phyloP scores from a whole-genome alignment of 129 eudicot species.

The Saussurea involucrata region DNA sequence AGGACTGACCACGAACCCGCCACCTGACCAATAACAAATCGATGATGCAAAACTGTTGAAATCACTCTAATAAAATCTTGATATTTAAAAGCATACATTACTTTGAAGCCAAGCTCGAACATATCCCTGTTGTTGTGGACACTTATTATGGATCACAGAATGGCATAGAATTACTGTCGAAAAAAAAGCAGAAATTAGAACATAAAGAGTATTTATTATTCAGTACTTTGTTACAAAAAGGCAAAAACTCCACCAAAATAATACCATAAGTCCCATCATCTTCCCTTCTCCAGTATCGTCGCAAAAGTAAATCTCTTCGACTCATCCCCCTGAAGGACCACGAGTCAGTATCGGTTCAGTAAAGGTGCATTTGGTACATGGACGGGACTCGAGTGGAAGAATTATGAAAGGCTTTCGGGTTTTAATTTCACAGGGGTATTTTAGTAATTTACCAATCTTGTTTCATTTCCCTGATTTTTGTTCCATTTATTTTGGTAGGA shows the following conservation, averaged over 20 bases:
- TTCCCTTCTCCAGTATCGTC: constrained; percentile 94
- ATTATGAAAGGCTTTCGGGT: too few relatives aligned
- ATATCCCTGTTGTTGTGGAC: constrained; percentile 72
- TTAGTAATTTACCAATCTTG: too few relatives aligned
- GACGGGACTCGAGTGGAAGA: too few relatives aligned
- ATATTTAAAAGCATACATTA: constrained; percentile 51
- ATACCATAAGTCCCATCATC: constrained; percentile 89
- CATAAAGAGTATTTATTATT: too few relatives aligned
- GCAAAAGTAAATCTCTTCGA: constrained; percentile 64
- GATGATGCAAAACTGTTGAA: background rate
- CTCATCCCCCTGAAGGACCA: constrained; percentile 55
- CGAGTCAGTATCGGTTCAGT: background rate
- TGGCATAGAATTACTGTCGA: constrained; percentile 77
- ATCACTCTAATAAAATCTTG: background rate
- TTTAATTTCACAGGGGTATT: too few relatives aligned
- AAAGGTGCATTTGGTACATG: too few relatives aligned
- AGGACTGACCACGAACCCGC: constrained; percentile 72
- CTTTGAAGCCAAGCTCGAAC: constrained; percentile 86
- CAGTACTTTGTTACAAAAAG: background rate
- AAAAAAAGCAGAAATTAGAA: background rate
- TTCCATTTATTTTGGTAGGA: too few relatives aligned
- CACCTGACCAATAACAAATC: constrained; percentile 45
- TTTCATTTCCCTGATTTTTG: background rate
- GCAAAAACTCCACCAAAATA: background rate
- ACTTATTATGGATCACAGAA: constrained; percentile 67